A percentile compares a stretch with the other conserved stretches of the same genome.
phyloP scores from a whole-genome alignment of 129 eudicot species.

The Tanacetum coccineum region DNA sequence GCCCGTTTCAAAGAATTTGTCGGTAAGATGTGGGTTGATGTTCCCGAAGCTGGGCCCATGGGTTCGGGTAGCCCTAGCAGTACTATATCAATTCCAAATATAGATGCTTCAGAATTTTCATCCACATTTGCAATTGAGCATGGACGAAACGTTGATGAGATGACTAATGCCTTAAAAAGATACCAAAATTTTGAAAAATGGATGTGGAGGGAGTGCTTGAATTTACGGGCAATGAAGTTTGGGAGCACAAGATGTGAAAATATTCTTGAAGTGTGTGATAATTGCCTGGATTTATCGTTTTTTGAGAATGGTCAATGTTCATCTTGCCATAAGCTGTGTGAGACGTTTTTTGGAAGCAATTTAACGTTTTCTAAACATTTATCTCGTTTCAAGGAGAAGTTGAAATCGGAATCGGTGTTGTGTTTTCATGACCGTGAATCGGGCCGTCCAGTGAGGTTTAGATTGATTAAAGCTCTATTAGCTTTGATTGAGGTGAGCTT shows the following conservation, averaged over 20 bases:
- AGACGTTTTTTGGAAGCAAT: slow-evolving; percentile 6
- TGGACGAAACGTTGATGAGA: slow-evolving; percentile 42
- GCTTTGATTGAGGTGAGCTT: slow-evolving; percentile 64
- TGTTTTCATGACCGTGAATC: slow-evolving; percentile 23
- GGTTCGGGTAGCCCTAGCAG: slow-evolving; percentile 37
- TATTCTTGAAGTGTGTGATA: slow-evolving; percentile 50
- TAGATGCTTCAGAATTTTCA: slow-evolving; percentile 35
- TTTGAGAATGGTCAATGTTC: slow-evolving; percentile 50
- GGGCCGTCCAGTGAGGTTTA: slow-evolving; percentile 43
- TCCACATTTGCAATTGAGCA: slow-evolving; percentile 42
- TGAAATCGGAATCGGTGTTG: slow-evolving; percentile 24
- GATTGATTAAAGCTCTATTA: slow-evolving; percentile 62
- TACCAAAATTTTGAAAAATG: slow-evolving; percentile 66
- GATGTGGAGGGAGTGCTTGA: slow-evolving; percentile 77
- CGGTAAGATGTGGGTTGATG: slow-evolving; percentile 22
- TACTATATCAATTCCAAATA: slow-evolving; percentile 28
- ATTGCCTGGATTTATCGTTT: slow-evolving; percentile 44
- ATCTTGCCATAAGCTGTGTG: slow-evolving; percentile 37
- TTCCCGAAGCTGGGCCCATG: not conserved
- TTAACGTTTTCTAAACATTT: slow-evolving; percentile 39
- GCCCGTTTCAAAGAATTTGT: slow-evolving; percentile 48
- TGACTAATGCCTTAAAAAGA: slow-evolving; percentile 38
- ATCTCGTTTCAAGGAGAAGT: slow-evolving; percentile 39
- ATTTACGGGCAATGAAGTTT: slow-evolving; percentile 53
- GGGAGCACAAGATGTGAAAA: slow-evolving; percentile 44